A percentile compares a stretch with the other conserved stretches of the same genome.
Conservation (phyloP, 768 basidiomycete genomes). For the Lactarius sp. region DNA sequence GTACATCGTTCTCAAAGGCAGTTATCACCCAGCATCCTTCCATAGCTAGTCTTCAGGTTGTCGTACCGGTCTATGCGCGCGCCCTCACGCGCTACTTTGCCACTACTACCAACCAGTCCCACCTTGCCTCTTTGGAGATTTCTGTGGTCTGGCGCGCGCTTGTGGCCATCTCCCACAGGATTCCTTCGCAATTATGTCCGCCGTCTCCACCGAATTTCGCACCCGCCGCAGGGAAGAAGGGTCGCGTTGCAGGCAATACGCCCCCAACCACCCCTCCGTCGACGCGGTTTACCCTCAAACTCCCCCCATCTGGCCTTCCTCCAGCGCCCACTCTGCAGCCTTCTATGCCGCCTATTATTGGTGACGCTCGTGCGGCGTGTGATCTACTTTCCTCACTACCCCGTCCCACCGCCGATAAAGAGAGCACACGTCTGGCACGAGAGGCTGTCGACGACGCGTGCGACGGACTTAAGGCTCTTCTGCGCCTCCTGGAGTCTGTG, state of each 20-base stretch:
- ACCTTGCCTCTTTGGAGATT: constrained; percentile 67
- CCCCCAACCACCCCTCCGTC: constrained; percentile 55
- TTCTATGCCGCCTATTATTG: constrained; percentile 39
- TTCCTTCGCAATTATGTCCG: constrained; percentile 37
- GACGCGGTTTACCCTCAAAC: constrained; percentile 59
- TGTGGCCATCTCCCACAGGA: constrained; percentile 62
- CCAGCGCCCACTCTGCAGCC: constrained; percentile 44
- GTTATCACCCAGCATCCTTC: constrained; percentile 48
- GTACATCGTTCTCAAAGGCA: background rate
- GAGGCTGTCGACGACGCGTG: constrained; percentile 82
- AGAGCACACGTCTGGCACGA: constrained; percentile 51
- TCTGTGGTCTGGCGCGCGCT: constrained; percentile 69
- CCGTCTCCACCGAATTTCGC: constrained; percentile 36
- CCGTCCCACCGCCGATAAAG: constrained; percentile 48
- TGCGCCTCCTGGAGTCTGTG: constrained; percentile 48
- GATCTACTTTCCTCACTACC: constrained; percentile 59
- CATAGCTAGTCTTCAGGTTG: constrained; percentile 49
- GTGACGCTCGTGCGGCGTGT: constrained; percentile 58
- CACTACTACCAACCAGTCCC: constrained; percentile 50
- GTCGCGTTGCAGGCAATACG: constrained; percentile 37
- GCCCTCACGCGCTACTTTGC: constrained; percentile 53
- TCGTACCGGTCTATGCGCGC: constrained; percentile 60
- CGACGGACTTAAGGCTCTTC: constrained; percentile 54
- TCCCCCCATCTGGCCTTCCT: constrained; percentile 61
- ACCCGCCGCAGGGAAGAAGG: constrained; percentile 28